Conservation (phyloP, 306 rosid species). For the Glycyrrhiza uralensis region DNA sequence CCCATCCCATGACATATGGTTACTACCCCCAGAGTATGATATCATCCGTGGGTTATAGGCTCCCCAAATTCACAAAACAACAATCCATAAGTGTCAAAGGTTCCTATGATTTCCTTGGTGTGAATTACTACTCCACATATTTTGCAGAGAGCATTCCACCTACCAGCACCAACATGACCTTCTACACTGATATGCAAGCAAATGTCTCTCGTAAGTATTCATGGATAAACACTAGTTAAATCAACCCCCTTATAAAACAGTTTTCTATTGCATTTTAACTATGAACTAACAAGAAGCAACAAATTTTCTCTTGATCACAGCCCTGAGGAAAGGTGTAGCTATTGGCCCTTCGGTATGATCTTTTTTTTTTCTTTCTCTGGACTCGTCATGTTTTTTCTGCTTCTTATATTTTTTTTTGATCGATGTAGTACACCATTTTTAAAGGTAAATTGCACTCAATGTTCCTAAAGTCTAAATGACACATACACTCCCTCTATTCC, state of each 20-base stretch:
- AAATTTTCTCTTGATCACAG: constrained; percentile 7
- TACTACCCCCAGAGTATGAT: constrained; percentile 48
- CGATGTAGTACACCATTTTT: background rate
- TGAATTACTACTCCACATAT: constrained; percentile 54
- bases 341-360: constrained; percentile 26
- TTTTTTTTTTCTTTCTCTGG: background rate
- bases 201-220: constrained; percentile 33
- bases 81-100: constrained; percentile 33
- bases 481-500: no score
- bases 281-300: background rate
- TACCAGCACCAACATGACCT: constrained; percentile 28
- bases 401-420: no score
- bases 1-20: constrained; percentile 56
- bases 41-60: constrained; percentile 39
- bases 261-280: background rate
- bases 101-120: constrained; percentile 60
- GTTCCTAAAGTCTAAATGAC: no score
- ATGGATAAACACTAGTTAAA: no score
- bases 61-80: constrained; percentile 47
- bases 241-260: background rate
- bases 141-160: constrained; percentile 34
- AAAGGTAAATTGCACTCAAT: no score
- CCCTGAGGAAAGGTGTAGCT: background rate
- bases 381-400: background rate
- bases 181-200: constrained; percentile 30